Evolutionary conservation across 2,329 filamentous ascomycete species (phyloP), one percentile per base, ranked within the genome.

Genomic region (Capronia americana): DNA sequence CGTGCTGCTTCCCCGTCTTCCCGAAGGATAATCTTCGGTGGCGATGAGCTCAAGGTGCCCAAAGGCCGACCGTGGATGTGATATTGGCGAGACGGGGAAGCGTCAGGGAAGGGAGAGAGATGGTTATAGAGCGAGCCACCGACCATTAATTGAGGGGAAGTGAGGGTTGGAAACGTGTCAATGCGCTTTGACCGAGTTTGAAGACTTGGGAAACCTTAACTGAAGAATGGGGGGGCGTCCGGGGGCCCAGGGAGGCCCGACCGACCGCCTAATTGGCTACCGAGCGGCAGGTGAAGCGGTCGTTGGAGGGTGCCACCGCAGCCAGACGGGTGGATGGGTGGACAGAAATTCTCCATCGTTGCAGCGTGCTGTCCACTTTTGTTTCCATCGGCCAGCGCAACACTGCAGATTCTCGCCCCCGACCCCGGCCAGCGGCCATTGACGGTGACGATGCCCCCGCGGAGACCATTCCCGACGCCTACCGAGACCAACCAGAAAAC

Each of bases 101-200:
- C 26, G 46, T 28, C 20, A 20, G 46, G 4, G 8, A 38, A n/a
- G 48, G 26, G 32, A 11, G n/a, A 54, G n/a, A 7, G 20, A 53
- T 26, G 48, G 3, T 60, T 32, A 60, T 24, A 38, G 57, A 60
- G 4, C n/a, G 30, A 51, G 30, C 30, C 30, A 32, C 8, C 30
- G 30, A 32, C 30, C 7, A 53, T 61, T 17, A 41, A 59, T 23
- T 50, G 26, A 26, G 34, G 23, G 57, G 57, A 59, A 46, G 41
- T 44, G 57, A 61, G 28, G 48, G 58, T 53, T 53, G 58, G 58
- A 61, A 61, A 61, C 58, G 58, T 61, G 58, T 55, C 53, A 32
- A 28, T 55, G 26, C 57, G 41, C 58, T 17, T 38, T 38, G 44
- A 61, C 58, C 58, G 58, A 61, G 44, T 61, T 50, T 50, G 57